Evolutionary conservation across 1,284 basidiomycete genomes (phyloP), one percentile per base, ranked within the genome.

Genomic region (Moesziomyces aphidis): DNA sequence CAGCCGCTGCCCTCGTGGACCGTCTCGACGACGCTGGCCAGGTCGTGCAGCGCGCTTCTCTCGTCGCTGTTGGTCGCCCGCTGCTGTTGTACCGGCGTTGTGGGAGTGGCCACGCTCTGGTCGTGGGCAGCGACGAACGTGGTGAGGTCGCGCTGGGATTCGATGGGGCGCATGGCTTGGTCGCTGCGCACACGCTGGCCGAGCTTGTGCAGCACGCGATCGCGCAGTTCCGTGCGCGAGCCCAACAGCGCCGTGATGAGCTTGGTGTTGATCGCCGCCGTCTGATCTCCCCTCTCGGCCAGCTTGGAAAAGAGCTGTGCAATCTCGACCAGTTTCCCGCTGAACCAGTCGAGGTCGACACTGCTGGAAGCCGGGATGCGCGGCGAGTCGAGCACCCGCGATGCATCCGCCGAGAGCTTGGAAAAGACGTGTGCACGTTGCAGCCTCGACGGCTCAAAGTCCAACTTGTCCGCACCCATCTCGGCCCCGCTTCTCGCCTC

Each of bases 271-370:
- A 71, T 51, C 11, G 34, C 58, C 8, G 48, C 52, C 3, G 62
- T 65, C 44, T 71, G 68, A 45, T 71, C 68, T 0, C 59, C 68
- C 0, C 58, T 43, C 19, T 65, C 59, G 9, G 62, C 68, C 4
- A 71, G 36, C 28, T 59, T 61, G 22, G 23, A 26, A 39, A 65
- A 71, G 17, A 71, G 44, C 19, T 47, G 42, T 0, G 58, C 58
- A 15, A 59, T 65, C 36, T 71, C 62, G n/a, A 71, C 50, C 5
- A 71, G 48, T n/a, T 59, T 64, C 19, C 55, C 48, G 4, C 44
- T 55, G 21, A 71, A 65, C 68, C 59, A 71, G 42, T 71, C 59
- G 22, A 71, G 51, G 21, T 71, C 68, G 10, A 65, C 49, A 21
- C 49, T 46, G 9, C 52, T 46, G 1, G 57, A 57, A 2, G 43